Percentiles rank a stretch among this genome's conserved stretches.
Evolutionary conservation across 202 grass and related monocot genomes (phyloP).

Genomic region (Carex arenaria): DNA sequence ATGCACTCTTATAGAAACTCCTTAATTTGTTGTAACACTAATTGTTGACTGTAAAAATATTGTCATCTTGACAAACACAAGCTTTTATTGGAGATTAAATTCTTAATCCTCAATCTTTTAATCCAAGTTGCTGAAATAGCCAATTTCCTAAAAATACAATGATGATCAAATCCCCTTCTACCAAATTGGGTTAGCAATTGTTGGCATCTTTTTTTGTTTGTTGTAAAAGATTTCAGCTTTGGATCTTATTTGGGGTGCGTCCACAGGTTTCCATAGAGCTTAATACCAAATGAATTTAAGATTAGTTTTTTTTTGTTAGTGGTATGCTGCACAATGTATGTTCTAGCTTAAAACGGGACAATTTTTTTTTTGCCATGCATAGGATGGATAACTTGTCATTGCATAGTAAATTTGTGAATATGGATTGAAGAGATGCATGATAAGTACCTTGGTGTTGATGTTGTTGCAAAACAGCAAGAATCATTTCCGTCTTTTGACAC

Average conservation of each 20-base stretch:
- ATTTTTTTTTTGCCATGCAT: neutral
- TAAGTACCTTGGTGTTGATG: neutral
- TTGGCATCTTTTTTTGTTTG: neutral
- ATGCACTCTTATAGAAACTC: neutral
- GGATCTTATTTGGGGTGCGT: neutral
- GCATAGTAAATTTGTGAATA: neutral
- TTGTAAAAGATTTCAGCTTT: neutral
- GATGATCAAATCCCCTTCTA: neutral
- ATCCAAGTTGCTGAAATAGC: neutral
- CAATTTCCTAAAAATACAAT: neutral
- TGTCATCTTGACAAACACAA: neutral
- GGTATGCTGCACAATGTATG: neutral
- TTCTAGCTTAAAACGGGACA: neutral
- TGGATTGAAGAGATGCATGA: neutral
- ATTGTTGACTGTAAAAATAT: neutral
- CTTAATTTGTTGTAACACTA: neutral
- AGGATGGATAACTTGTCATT: neutral
- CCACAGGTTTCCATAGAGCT: neutral
- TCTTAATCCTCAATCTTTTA: neutral
- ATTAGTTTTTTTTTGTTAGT: neutral
- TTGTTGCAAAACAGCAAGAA: neutral
- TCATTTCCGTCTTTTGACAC: neutral
- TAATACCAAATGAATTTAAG: neutral
- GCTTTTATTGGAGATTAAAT: neutral
- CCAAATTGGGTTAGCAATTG: neutral